Base-by-base conservation (phyloP, 768 basidiomycete genomes). In the Dendrothele bispora region DNA sequence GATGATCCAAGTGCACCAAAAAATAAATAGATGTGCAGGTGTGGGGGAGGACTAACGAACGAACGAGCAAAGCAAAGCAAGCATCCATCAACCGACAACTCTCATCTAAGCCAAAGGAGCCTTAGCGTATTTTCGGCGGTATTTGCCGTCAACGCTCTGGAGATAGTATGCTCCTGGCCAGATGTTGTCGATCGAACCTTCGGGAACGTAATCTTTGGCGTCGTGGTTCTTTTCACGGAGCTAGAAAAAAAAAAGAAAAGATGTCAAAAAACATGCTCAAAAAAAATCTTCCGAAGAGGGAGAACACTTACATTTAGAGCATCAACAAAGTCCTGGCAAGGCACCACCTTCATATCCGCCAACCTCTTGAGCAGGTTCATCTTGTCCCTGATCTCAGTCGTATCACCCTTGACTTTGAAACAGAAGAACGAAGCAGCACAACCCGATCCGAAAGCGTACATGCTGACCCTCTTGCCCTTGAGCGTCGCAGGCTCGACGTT, bases 161-260 rank as follows among this genome's bases (percentile, higher is more conserved):
- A 99, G 88, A 79, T 98, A 98, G 75, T 87, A 98, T 17, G 87
- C 75, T 37, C 94, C 94, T 3, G 89, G 86, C 89, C 91, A 94
- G 66, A 99, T 87, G 78, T 97, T 88, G 52, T 94, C 89, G 49
- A 94, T 67, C 20, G 83, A 84, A 38, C 97, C 97, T 42, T 81
- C 77, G 11, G 97, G 97, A 3, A 80, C 79, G 74, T 90, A 99
- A 56, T 83, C 75, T 21, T 77, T 82, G 14, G 91, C 83, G 59
- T 95, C 95, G 78, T 98, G 94, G 78, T 95, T 95, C 72, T 90
- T 86, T 73, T 98, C 95, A 34, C 95, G 91, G 43, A 98, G 84
- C 94, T 95, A 29, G 38, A 21, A 44, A 39, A 36, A 39, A 36
- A n/a, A n/a, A n/a, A n/a, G n/a, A n/a, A n/a, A n/a, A n/a, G n/a